Conservation (phyloP, 169 alveolate species). For the Eimeria necatrix region DNA sequence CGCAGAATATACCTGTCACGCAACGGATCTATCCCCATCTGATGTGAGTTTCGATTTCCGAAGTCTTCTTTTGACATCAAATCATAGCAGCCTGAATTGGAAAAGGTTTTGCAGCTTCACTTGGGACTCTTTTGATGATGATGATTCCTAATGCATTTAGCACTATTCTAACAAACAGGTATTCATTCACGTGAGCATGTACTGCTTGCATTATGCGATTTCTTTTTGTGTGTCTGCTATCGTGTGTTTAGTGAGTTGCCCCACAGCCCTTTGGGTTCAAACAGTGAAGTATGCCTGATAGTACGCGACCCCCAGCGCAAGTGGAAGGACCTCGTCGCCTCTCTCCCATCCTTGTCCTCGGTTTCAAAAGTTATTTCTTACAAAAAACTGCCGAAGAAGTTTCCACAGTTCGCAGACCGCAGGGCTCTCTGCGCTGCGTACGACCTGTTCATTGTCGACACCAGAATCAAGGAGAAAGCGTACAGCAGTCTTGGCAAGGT, state of each 20-base stretch:
- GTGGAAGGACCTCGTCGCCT: conserved; percentile 84
- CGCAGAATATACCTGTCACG: conserved; percentile 31
- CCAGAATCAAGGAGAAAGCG: conserved; percentile 79
- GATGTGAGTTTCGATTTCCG: background rate
- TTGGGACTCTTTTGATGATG: no score
- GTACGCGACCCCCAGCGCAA: conserved; percentile 86
- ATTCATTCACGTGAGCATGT: background rate
- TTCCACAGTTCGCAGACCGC: conserved; percentile 79
- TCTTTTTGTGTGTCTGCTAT: background rate
- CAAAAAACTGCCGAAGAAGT: conserved; percentile 82
- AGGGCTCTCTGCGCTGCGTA: conserved; percentile 84
- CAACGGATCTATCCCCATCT: conserved; percentile 39
- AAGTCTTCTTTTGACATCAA: no score
- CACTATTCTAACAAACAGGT: background rate
- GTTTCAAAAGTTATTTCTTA: conserved; percentile 80
- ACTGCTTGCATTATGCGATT: background rate
- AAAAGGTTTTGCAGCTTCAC: background rate
- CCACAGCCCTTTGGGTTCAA: conserved; percentile 52
- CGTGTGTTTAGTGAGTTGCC: conserved; percentile 79
- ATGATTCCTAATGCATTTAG: no score
- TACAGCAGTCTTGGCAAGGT: conserved; percentile 82
- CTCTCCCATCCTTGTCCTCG: conserved; percentile 28
- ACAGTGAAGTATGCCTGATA: conserved; percentile 79
- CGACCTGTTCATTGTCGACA: conserved; percentile 84
- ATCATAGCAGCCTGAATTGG: background rate